Evolutionary conservation across 371 early-diverging fungal species (phyloP).

Genomic region (Nosema muscidifuracis): DNA sequence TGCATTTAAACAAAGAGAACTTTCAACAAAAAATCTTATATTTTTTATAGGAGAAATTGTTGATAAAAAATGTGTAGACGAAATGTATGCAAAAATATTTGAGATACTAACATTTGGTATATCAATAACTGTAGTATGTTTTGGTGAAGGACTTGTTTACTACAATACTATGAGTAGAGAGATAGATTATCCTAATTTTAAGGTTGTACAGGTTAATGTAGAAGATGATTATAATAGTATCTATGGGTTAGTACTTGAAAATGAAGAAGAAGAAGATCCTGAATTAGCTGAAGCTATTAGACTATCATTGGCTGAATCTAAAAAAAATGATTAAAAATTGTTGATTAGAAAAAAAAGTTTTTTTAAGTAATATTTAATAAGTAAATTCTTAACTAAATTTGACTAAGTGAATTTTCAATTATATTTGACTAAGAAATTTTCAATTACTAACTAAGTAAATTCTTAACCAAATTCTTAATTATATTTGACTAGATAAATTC

Average conservation of each 20-base stretch:
- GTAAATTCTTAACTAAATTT: too few species aligned
- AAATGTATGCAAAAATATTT: slow-evolving; percentile 75
- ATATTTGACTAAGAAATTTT: too few species aligned
- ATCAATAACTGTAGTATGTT: slow-evolving; percentile 82
- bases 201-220: slow-evolving; percentile 5
- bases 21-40: slow-evolving; percentile 80
- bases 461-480: too few species aligned
- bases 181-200: slow-evolving; percentile 29
- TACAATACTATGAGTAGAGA: slow-evolving; percentile 61
- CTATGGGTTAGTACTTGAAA: slow-evolving; percentile 2
- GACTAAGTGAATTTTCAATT: too few species aligned
- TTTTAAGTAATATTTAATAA: too few species aligned
- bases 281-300: slow-evolving; percentile 56
- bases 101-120: slow-evolving; percentile 90
- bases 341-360: too few species aligned
- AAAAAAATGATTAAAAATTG: slow-evolving; percentile 13
- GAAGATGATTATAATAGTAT: slow-evolving; percentile 31
- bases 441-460: too few species aligned
- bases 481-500: too few species aligned
- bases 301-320: slow-evolving; percentile 36
- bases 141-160: slow-evolving; percentile 83
- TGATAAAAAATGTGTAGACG: slow-evolving; percentile 68
- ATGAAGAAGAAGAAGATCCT: slow-evolving; percentile 44
- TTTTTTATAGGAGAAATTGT: slow-evolving; percentile 84
- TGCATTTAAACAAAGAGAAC: slow-evolving; percentile 70